phyloP scores from a whole-genome alignment of 805 yeast species.

The Kockiozyma suomiensis region DNA sequence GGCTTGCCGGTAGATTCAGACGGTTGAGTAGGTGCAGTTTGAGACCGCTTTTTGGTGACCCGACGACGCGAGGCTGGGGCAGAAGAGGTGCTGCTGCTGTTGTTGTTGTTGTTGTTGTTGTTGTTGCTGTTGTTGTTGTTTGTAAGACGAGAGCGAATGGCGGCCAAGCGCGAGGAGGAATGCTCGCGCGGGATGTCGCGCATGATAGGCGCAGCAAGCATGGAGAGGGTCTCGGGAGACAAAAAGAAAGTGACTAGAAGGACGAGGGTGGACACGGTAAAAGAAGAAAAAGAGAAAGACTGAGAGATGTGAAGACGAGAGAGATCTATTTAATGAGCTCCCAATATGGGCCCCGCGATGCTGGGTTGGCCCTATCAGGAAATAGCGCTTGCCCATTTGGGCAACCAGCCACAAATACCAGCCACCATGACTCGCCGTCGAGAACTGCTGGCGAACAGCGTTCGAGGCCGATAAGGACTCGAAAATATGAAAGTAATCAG shows the following conservation, averaged over 20 bases:
- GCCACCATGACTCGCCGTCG: conserved; percentile 7
- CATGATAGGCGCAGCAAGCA: conserved; percentile 22
- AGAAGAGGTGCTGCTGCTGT: neutral
- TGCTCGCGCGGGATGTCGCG: conserved; percentile 16
- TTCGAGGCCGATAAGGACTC: neutral
- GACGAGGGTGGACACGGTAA: neutral
- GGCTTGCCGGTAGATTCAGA: neutral
- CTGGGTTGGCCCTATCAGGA: conserved; percentile 6
- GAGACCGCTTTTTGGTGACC: neutral
- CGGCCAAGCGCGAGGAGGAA: conserved; percentile 19
- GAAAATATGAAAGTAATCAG: no score
- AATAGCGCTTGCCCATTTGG: neutral
- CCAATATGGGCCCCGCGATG: conserved; percentile 8
- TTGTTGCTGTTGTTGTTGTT: conserved; percentile 8
- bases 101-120: neutral
- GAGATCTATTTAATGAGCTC: conserved; percentile 1
- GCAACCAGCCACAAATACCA: conserved; percentile 15
- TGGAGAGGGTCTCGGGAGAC: conserved; percentile 1
- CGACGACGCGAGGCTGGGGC: neutral
- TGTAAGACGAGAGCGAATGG: conserved; percentile 14
- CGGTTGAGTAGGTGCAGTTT: conserved; percentile 8
- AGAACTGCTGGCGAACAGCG: neutral
- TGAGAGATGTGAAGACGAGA: neutral
- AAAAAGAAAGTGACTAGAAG: neutral
- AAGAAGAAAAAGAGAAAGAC: neutral